Evolutionary conservation across 805 yeast species (phyloP).

Genomic region (Metschnikowia similis): DNA sequence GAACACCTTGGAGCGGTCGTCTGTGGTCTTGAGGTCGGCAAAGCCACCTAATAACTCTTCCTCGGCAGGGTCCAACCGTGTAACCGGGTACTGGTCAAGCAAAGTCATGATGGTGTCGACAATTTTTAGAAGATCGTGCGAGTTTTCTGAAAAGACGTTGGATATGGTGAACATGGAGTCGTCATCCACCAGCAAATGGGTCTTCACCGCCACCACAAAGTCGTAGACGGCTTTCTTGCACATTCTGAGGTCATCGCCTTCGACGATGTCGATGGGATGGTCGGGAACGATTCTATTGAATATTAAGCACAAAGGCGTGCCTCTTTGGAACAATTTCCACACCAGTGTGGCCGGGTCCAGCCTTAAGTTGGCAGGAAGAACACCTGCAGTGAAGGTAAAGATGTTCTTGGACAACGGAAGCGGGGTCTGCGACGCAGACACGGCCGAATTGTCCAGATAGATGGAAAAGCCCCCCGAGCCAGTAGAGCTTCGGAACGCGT

Average conservation of each 20-base stretch:
- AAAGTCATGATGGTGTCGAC: slow-evolving; percentile 67
- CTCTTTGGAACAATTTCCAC: slow-evolving; percentile 85
- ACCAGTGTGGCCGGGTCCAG: slow-evolving; percentile 92
- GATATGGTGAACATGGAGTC: slow-evolving; percentile 85
- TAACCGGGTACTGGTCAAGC: slow-evolving; percentile 17
- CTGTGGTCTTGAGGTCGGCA: slow-evolving; percentile 35
- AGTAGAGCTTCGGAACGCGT: slow-evolving; percentile 31
- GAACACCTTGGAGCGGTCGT: slow-evolving; percentile 71
- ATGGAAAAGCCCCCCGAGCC: slow-evolving; percentile 33
- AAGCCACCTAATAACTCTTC: slow-evolving; percentile 11
- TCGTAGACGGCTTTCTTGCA: slow-evolving; percentile 89
- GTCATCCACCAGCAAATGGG: slow-evolving; percentile 68
- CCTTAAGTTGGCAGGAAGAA: slow-evolving; percentile 63
- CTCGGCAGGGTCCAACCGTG: slow-evolving; percentile 2
- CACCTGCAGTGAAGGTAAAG: slow-evolving; percentile 70
- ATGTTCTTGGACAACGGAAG: slow-evolving; percentile 33
- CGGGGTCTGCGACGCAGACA: slow-evolving; percentile 14
- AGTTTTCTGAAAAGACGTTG: slow-evolving; percentile 78
- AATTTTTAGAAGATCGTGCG: slow-evolving; percentile 72
- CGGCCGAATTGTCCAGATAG: slow-evolving; percentile 29
- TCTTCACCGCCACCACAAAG: slow-evolving; percentile 81
- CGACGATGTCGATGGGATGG: slow-evolving; percentile 54
- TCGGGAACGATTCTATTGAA: slow-evolving; percentile 58
- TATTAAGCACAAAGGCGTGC: slow-evolving; percentile 83
- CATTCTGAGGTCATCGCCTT: slow-evolving; percentile 75